Evolutionary conservation across 441 rosid species (phyloP).

Genomic region (Syzygium malaccense): DNA sequence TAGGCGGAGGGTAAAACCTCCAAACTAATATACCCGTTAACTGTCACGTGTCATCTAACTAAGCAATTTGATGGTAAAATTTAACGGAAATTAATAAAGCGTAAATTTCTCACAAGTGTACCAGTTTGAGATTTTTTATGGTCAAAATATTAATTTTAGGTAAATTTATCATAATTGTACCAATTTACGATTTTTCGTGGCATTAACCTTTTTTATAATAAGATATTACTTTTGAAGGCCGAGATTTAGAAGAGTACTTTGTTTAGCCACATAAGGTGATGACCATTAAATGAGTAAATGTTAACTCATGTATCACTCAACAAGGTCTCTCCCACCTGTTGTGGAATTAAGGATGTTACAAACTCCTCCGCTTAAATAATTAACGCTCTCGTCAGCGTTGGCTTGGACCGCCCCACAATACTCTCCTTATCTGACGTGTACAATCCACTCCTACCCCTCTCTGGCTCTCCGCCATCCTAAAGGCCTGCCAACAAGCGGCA

Average conservation of each 20-base stretch:
- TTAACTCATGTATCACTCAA: neutral
- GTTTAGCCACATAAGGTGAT: neutral
- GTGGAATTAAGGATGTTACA: neutral
- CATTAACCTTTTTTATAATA: no score
- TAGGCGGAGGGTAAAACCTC: no score
- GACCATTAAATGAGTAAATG: neutral
- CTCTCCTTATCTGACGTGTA: neutral
- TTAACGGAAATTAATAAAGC: no score
- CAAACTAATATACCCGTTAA: no score
- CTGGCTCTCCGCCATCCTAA: neutral
- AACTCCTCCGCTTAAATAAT: neutral
- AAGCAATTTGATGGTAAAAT: no score
- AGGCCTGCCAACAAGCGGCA: accelerated
- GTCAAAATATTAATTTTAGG: no score
- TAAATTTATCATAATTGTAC: no score
- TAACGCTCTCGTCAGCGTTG: neutral
- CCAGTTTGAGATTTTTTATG: no score
- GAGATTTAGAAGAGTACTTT: neutral
- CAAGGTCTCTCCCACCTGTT: neutral
- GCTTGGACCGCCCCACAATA: neutral
- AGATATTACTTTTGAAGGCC: neutral
- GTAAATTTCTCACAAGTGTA: no score
- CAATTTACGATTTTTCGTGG: no score
- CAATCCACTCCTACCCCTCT: neutral
- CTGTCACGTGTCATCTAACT: no score